Percentiles rank a stretch among this genome's conserved stretches.
These are phyloP conservation scores for Magnusiomyces sp. DNA, from an alignment of 1,139 yeast genomes.

Conservation along the genomic window DNA sequence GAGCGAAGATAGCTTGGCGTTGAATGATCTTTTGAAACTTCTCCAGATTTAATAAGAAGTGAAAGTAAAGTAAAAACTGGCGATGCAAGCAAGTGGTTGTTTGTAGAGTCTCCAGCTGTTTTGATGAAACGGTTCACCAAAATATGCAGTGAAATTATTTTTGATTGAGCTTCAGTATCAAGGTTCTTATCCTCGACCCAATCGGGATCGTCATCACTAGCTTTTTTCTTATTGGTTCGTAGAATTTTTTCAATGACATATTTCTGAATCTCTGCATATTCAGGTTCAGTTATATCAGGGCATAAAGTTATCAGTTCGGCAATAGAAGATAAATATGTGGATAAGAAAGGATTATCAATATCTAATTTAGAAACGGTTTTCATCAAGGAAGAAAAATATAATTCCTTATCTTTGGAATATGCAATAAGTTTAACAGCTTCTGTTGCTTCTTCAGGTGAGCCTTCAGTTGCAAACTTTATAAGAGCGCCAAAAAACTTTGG, in stretches of 20 bases:
- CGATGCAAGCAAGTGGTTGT: constrained; percentile 38
- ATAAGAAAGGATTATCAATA: constrained; percentile 31
- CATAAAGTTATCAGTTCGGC: too few species aligned
- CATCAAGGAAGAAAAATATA: constrained; percentile 33
- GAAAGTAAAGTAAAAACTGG: constrained; percentile 62
- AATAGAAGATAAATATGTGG: constrained; percentile 52
- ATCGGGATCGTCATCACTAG: constrained; percentile 24
- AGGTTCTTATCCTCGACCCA: constrained; percentile 48
- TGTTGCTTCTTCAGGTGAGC: constrained; percentile 55
- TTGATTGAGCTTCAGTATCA: constrained; percentile 35
- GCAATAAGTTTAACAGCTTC: constrained; percentile 56
- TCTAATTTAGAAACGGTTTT: constrained; percentile 34
- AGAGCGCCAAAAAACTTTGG: constrained; percentile 31
- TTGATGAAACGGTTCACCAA: constrained; percentile 58
- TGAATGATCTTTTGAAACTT: constrained; percentile 30
- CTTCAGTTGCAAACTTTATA: constrained; percentile 41
- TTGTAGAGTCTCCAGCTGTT: constrained; percentile 32
- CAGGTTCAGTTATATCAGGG: constrained; percentile 46
- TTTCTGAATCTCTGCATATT: too few species aligned
- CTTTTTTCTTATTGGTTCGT: too few species aligned
- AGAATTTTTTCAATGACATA: too few species aligned
- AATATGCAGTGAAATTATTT: constrained; percentile 43
- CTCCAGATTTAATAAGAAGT: constrained; percentile 47
- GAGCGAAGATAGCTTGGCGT: constrained; percentile 59
- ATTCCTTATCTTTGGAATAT: constrained; percentile 36